Base-by-base conservation (phyloP, 805 yeast genomes). In the Starmerella khaoyaiensis region DNA sequence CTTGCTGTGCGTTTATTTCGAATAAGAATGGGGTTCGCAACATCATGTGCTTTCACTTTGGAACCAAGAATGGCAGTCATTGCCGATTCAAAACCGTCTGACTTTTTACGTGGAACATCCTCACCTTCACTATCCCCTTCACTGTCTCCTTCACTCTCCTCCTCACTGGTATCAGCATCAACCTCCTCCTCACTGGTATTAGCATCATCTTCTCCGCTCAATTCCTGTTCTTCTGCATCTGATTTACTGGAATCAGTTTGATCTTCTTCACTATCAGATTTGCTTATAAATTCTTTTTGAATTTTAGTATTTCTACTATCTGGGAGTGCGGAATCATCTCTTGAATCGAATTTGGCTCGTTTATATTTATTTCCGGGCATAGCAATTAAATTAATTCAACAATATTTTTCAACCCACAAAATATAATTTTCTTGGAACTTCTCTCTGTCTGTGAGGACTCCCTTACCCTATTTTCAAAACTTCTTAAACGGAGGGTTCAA, bases 21-120 rank as follows among this genome's bases (percentile, higher is more conserved):
- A 6, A 87, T 86, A 60, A 87, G 67, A 39, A 87, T 81, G 3
- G 98, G 98, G 56, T 86, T 94, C 31, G 70, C 70, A 53, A 96
- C 68, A 53, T 79, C 83, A 51, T 87, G 79, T 0, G 94, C 93
- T 56, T 90, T 90, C 47, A 87, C 65, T 51, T 74, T 76, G 1
- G 97, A 82, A 4, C 79, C 79, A 35, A 87, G 61, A 50, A 87
- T 79, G 12, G 94, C 90, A 47, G 64, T 73, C 53, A 90, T 73
- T 0, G 97, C 97, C 37, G 61, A 67, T 15, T 94, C 81, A 53
- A 90, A 87, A 2, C 37, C 51, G 19, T 50, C 52, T 18, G 46
- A 54, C 5, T 49, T 54, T 4, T 45, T 50, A 11, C 11, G 12
- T 11, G 26, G 26, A 8, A 28, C 39, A 47, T 28, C 31, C 17